These are phyloP conservation scores for Wickerhamiella azymoides DNA, from an alignment of 805 yeast species.

Conservation along the genomic window DNA sequence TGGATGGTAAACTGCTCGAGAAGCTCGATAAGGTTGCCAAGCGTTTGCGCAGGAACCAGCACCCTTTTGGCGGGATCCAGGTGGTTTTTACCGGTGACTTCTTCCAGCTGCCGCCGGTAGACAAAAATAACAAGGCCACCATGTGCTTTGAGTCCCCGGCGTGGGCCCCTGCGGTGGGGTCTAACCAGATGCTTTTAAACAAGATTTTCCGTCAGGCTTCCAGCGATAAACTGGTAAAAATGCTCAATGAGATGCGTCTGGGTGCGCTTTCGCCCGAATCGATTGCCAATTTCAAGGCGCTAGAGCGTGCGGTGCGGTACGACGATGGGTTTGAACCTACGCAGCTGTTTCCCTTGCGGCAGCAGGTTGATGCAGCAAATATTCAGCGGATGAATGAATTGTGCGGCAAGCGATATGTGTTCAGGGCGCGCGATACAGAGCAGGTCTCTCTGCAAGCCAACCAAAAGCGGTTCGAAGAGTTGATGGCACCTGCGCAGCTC, in stretches of 20 bases:
- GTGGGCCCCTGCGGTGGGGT: constrained; percentile 50
- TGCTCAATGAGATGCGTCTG: constrained; percentile 67
- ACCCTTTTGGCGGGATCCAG: constrained; percentile 92
- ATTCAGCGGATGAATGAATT: constrained; percentile 35
- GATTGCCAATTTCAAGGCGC: constrained; percentile 32
- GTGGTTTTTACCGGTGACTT: constrained; percentile 83
- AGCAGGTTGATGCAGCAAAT: constrained; percentile 73
- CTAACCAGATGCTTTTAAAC: constrained; percentile 49
- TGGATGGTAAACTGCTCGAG: constrained; percentile 60
- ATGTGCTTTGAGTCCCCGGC: constrained; percentile 63
- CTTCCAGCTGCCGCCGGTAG: constrained; percentile 86
- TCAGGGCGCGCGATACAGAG: background rate
- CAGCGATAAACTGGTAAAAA: constrained; percentile 55
- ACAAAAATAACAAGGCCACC: background rate
- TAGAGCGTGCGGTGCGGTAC: constrained; percentile 40
- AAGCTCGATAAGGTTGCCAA: constrained; percentile 61
- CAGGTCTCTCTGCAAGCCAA: constrained; percentile 5
- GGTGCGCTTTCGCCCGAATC: constrained; percentile 48
- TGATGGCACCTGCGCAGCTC: constrained; percentile 57
- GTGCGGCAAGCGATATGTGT: background rate
- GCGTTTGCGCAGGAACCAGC: constrained; percentile 32
- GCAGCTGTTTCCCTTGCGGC: constrained; percentile 70
- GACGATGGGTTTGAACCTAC: constrained; percentile 79
- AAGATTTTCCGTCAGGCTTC: constrained; percentile 72
- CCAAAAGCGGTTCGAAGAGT: constrained; percentile 34